Conservation (phyloP, 1,139 yeast genomes). For the Hyphopichia wangnamkhiaoensis region DNA sequence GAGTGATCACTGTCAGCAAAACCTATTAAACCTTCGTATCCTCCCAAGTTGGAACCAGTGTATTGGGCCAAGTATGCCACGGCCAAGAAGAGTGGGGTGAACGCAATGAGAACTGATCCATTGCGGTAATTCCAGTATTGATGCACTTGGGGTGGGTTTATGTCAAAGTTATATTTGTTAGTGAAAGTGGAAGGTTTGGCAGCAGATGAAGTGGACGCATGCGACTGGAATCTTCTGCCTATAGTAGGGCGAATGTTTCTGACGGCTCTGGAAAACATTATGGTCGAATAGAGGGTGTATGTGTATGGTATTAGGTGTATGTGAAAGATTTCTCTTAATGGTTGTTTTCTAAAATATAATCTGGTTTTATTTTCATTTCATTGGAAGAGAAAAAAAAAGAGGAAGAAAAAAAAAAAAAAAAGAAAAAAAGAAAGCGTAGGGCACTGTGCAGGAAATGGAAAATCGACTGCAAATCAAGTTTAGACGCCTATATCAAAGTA, state of each 20-base stretch:
- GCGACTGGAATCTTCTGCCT: constrained; percentile 37
- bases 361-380: background rate
- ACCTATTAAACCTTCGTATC: constrained; percentile 33
- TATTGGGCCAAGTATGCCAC: constrained; percentile 38
- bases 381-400: background rate
- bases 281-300: too few relatives aligned
- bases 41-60: constrained; percentile 30
- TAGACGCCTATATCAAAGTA: too few relatives aligned
- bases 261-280: constrained; percentile 30
- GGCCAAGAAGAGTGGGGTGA: constrained; percentile 38
- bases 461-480: too few relatives aligned
- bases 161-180: constrained; percentile 46
- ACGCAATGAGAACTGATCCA: constrained; percentile 37
- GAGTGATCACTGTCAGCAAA: constrained; percentile 42
- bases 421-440: background rate
- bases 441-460: too few relatives aligned
- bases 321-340: background rate
- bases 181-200: constrained; percentile 32
- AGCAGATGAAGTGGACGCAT: constrained; percentile 20
- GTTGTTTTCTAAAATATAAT: background rate
- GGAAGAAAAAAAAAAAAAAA: background rate
- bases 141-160: constrained; percentile 50
- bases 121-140: constrained; percentile 49
- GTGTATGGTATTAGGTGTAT: too few relatives aligned
- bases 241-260: constrained; percentile 17